These are phyloP conservation scores for Trypanosomatidae sp. DNA, from an alignment of 208 protist genomes.

Conservation along the genomic window DNA sequence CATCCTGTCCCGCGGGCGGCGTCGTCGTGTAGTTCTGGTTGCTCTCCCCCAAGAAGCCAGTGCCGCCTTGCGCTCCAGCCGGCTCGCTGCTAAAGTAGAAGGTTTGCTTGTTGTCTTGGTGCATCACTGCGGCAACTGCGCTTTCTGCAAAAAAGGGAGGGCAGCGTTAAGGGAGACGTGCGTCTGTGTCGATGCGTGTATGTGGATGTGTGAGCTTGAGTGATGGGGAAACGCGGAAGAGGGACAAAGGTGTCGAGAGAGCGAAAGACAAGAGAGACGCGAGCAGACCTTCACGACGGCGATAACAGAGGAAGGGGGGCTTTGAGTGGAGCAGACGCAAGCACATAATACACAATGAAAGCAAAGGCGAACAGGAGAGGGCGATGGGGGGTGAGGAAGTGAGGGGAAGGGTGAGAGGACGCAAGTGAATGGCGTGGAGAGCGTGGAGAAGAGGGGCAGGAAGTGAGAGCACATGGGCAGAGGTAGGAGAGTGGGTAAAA, in stretches of 20 bases:
- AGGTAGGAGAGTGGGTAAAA: not conserved
- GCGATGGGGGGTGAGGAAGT: not conserved
- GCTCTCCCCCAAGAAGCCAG: not conserved
- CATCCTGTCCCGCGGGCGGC: not conserved
- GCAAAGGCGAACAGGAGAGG: not conserved
- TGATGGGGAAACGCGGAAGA: not conserved
- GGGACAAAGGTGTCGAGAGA: not conserved
- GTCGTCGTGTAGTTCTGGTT: not conserved
- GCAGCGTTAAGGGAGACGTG: not conserved
- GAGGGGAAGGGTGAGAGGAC: not conserved
- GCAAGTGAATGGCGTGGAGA: too few species aligned
- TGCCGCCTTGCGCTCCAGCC: not conserved
- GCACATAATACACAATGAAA: not conserved
- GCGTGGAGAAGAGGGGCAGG: not conserved
- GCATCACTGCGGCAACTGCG: conserved; percentile 3
- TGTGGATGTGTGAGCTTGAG: not conserved
- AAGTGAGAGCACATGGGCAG: not conserved
- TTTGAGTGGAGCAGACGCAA: not conserved
- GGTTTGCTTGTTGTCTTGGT: conserved; percentile 2
- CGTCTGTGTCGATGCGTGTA: not conserved
- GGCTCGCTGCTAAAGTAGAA: conserved; percentile 20
- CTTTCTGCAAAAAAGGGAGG: not conserved
- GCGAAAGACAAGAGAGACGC: not conserved
- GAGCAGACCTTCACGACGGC: not conserved
- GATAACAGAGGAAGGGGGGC: not conserved